phyloP scores from a whole-genome alignment of 768 basidiomycete species.

The Podaxis sp. region DNA sequence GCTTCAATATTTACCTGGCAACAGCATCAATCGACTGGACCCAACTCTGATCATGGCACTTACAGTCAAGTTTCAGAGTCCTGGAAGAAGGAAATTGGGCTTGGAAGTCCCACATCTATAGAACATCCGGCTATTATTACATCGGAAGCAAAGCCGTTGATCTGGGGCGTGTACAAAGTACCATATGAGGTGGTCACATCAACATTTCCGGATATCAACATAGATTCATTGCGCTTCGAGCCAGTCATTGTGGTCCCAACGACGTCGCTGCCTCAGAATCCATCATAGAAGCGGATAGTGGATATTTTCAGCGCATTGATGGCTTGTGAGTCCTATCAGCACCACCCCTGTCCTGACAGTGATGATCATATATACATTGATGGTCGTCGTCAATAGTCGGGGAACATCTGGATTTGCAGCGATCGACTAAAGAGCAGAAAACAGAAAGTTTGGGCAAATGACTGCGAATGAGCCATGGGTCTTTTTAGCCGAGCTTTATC shows the following conservation, averaged over 20 bases:
- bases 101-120: neutral
- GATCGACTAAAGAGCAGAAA: neutral
- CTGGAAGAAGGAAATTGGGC: neutral
- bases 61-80: neutral
- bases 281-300: neutral
- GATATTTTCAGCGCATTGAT: neutral
- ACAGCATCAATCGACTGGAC: neutral
- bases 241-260: neutral
- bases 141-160: neutral
- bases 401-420: too few species aligned
- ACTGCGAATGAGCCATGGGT: too few species aligned
- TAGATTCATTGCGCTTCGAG: neutral
- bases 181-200: constrained; percentile 9
- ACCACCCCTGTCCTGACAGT: neutral
- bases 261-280: neutral
- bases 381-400: neutral
- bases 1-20: neutral
- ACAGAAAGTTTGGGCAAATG: neutral
- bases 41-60: neutral
- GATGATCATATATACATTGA: constrained; percentile 5
- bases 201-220: neutral
- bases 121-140: neutral
- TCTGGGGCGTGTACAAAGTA: neutral
- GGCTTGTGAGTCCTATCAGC: constrained; percentile 1
- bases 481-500: neutral